phyloP scores from a whole-genome alignment of 148 eudicot genomes.

The Chenopodium formosanum region DNA sequence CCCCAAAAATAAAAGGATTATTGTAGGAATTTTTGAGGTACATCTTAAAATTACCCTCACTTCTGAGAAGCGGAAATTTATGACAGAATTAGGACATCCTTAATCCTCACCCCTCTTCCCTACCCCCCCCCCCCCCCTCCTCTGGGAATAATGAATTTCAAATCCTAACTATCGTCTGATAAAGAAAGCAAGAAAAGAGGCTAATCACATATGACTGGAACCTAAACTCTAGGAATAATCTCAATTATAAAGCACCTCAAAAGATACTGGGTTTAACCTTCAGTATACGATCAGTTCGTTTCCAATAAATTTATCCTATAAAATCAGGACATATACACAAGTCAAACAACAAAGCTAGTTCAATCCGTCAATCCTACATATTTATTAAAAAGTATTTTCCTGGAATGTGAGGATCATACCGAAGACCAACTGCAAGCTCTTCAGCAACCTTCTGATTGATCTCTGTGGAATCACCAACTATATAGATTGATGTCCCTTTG shows the following conservation, averaged over 20 bases:
- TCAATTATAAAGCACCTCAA: background rate
- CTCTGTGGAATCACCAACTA: constrained; percentile 85
- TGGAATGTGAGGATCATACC: constrained; percentile 41
- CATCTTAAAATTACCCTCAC: too few species aligned
- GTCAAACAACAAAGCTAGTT: background rate
- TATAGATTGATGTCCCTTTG: constrained; percentile 73
- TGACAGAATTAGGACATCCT: too few species aligned
- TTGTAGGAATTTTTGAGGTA: too few species aligned
- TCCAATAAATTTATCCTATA: background rate
- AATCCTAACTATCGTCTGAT: background rate
- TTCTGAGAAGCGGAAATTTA: too few species aligned
- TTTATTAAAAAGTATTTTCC: too few species aligned
- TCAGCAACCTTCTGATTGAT: constrained; percentile 70
- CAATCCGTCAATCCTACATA: background rate
- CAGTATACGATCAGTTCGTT: background rate
- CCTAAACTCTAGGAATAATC: background rate
- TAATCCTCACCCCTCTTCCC: too few species aligned
- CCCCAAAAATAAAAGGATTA: too few species aligned
- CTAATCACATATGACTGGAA: background rate
- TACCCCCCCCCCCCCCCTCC: too few species aligned
- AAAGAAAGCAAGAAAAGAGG: background rate
- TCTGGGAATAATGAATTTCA: background rate
- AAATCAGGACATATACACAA: background rate
- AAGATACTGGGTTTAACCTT: background rate
- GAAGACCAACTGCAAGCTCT: constrained; percentile 84